These are phyloP conservation scores for Elongisporangium undulatum DNA, from an alignment of 352 stramenopile genomes.

Conservation along the genomic window DNA sequence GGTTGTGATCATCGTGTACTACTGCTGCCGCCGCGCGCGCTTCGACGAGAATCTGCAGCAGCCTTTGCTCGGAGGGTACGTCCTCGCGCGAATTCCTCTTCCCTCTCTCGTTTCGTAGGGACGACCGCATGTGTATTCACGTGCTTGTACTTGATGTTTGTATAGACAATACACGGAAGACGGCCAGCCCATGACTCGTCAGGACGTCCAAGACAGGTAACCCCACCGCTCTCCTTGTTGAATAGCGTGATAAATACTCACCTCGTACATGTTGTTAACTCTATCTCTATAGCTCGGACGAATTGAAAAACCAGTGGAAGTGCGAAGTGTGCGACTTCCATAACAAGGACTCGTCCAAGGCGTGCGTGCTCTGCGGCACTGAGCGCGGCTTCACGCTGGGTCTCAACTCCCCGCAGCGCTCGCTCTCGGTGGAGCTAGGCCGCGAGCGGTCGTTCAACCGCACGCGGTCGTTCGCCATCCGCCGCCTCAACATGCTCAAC, in stretches of 20 bases:
- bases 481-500: slow-evolving; percentile 86
- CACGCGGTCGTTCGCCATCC: slow-evolving; percentile 82
- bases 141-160: background rate
- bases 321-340: slow-evolving; percentile 88
- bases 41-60: slow-evolving; percentile 88
- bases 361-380: slow-evolving; percentile 78
- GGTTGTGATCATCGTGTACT: slow-evolving; percentile 88
- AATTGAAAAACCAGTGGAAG: slow-evolving; percentile 81
- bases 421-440: slow-evolving; percentile 11
- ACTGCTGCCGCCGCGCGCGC: slow-evolving; percentile 79
- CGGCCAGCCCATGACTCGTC: slow-evolving; percentile 79
- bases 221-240: background rate
- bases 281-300: slow-evolving; percentile 42
- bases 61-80: slow-evolving; percentile 62
- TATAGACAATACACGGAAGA: slow-evolving; percentile 80
- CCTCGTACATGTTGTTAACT: background rate
- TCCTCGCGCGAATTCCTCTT: background rate
- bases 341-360: slow-evolving; percentile 77
- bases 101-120: background rate
- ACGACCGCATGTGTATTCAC: background rate
- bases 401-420: slow-evolving; percentile 37
- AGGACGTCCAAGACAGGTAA: slow-evolving; percentile 78
- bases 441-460: slow-evolving; percentile 77
- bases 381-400: slow-evolving; percentile 78
- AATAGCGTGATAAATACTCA: slow-evolving; percentile 1